phyloP scores from a whole-genome alignment of 2,329 filamentous ascomycete genomes.

The Aspergillus pseudoterreus region DNA sequence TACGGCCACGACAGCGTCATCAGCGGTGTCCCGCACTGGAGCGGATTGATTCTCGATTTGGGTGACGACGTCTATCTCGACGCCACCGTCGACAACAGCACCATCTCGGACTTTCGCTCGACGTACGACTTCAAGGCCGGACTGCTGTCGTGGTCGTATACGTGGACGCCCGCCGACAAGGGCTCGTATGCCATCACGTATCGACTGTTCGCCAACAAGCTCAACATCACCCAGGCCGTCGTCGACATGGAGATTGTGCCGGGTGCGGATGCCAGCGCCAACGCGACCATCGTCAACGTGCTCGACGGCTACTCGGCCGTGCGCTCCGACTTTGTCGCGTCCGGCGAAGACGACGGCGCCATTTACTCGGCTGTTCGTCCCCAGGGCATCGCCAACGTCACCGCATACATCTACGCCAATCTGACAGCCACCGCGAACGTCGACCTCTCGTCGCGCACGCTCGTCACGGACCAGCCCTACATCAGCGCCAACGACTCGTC shows the following conservation, averaged over 20 bases:
- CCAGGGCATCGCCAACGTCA: conserved; percentile 58
- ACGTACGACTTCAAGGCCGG: conserved; percentile 62
- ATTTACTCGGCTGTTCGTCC: conserved; percentile 67
- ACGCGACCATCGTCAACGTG: conserved; percentile 62
- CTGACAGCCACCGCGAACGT: conserved; percentile 38
- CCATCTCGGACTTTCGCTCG: conserved; percentile 60
- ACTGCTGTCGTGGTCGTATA: conserved; percentile 61
- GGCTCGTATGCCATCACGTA: conserved; percentile 59
- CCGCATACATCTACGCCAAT: conserved; percentile 55
- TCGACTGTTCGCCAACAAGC: conserved; percentile 62
- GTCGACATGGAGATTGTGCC: conserved; percentile 59
- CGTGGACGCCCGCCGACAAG: conserved; percentile 56
- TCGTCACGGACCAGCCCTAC: conserved; percentile 46
- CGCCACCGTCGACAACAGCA: conserved; percentile 55
- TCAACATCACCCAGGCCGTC: conserved; percentile 58
- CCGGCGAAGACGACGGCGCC: conserved; percentile 51
- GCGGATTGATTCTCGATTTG: conserved; percentile 56
- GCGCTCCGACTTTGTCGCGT: conserved; percentile 57
- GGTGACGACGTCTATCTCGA: conserved; percentile 55
- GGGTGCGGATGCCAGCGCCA: conserved; percentile 40
- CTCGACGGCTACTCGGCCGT: conserved; percentile 67
- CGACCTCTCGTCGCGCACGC: conserved; percentile 39
- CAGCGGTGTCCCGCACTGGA: conserved; percentile 67
- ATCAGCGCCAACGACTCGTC: conserved; percentile 59
- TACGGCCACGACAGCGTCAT: conserved; percentile 70